Evolutionary conservation across 1,284 basidiomycete genomes (phyloP).

Genomic region (Trametes hirsuta): DNA sequence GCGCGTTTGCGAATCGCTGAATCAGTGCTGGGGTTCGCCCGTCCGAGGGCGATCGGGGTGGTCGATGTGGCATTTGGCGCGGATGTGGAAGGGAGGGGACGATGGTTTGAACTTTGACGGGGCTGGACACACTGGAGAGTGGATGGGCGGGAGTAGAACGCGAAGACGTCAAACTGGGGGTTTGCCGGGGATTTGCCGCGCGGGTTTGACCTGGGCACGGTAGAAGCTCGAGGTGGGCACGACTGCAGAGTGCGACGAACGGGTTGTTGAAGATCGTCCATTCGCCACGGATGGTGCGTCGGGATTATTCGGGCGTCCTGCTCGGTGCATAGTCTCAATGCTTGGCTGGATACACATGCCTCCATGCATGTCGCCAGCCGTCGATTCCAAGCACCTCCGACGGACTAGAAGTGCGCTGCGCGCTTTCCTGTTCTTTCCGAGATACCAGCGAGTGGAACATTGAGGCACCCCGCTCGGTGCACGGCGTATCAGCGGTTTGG

Average conservation of each 20-base stretch:
- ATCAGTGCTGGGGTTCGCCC: background rate
- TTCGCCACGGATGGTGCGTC: too few relatives aligned
- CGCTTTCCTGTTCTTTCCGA: too few relatives aligned
- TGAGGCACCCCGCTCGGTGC: background rate
- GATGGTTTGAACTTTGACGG: background rate
- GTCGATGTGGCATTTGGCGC: constrained; percentile 5
- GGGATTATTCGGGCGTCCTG: too few relatives aligned
- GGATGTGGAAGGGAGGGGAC: background rate
- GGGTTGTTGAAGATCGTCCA: too few relatives aligned
- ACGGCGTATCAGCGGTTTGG: background rate
- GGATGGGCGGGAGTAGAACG: background rate
- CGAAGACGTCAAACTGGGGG: background rate
- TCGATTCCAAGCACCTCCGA: too few relatives aligned
- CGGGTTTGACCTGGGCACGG: background rate
- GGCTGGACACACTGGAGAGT: background rate
- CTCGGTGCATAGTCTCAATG: too few relatives aligned
- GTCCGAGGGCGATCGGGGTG: constrained; percentile 2
- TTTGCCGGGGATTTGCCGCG: background rate
- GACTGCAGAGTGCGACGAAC: too few relatives aligned
- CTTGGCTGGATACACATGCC: too few relatives aligned
- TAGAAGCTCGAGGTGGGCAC: too few relatives aligned
- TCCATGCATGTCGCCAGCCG: too few relatives aligned
- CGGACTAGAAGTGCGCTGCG: too few relatives aligned
- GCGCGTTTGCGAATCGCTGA: background rate
- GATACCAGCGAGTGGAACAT: too few relatives aligned